These are phyloP conservation scores for Fusarium ramigenum DNA, from an alignment of 2,329 filamentous ascomycete genomes.

Conservation along the genomic window DNA sequence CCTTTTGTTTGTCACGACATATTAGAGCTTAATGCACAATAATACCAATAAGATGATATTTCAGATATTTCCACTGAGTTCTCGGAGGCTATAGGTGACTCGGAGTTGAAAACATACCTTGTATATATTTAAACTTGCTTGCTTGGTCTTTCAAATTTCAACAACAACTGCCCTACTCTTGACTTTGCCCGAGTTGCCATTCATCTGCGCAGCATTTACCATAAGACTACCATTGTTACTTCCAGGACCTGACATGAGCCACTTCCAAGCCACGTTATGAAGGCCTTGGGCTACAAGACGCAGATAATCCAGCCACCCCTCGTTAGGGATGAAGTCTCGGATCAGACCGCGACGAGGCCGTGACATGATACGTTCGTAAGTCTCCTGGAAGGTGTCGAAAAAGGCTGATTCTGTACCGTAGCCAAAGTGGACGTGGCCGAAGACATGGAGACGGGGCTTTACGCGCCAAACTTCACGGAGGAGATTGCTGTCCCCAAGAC, in stretches of 20 bases:
- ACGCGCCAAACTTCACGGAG: constrained; percentile 78
- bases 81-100: background rate
- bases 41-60: constrained; percentile 7
- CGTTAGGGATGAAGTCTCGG: constrained; percentile 57
- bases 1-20: constrained; percentile 26
- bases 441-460: constrained; percentile 79
- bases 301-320: constrained; percentile 57
- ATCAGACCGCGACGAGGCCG: constrained; percentile 54
- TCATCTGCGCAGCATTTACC: constrained; percentile 67
- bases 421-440: constrained; percentile 85
- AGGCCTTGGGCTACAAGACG: constrained; percentile 57
- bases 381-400: constrained; percentile 78
- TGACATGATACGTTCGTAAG: constrained; percentile 73
- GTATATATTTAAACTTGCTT: background rate
- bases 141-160: constrained; percentile 41
- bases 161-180: constrained; percentile 53
- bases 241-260: constrained; percentile 63
- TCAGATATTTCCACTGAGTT: background rate
- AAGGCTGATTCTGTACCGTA: constrained; percentile 75
- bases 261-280: constrained; percentile 63
- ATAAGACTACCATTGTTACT: constrained; percentile 60
- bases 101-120: background rate
- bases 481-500: constrained; percentile 75
- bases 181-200: constrained; percentile 61
- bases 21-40: constrained; percentile 3